Percentiles rank a stretch among this genome's conserved stretches.
These are phyloP conservation scores for Coprinellus aureogranulatus DNA, from an alignment of 768 basidiomycete genomes.

Conservation along the genomic window DNA sequence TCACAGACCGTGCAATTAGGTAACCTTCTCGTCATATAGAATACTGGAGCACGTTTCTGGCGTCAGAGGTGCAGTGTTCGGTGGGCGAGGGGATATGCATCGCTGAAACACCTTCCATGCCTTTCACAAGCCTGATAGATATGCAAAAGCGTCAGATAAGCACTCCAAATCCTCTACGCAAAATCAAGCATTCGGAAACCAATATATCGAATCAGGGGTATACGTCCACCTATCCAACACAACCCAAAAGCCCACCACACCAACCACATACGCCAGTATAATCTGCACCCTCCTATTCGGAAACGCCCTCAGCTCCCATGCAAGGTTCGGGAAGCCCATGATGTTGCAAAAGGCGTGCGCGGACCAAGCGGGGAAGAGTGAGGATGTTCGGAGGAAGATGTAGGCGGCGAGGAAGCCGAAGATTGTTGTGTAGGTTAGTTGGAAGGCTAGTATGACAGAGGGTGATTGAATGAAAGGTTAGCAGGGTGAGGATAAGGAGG, in stretches of 20 bases:
- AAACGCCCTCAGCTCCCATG: conserved; percentile 51
- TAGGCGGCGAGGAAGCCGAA: conserved; percentile 89
- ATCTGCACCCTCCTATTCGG: conserved; percentile 59
- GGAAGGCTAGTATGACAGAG: no score
- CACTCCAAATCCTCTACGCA: not conserved
- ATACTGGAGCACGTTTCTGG: no score
- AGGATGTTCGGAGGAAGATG: conserved; percentile 83
- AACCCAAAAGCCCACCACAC: conserved; percentile 56
- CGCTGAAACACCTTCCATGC: no score
- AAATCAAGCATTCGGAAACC: conserved; percentile 8
- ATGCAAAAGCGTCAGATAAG: no score
- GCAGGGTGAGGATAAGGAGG: not conserved
- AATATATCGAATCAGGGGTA: conserved; percentile 20
- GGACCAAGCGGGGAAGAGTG: conserved; percentile 70
- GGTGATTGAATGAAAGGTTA: not conserved
- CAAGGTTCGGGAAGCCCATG: conserved; percentile 83
- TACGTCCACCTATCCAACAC: conserved; percentile 36
- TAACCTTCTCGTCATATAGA: no score
- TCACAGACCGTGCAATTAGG: no score
- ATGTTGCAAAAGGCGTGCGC: conserved; percentile 92
- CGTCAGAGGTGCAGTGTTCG: no score
- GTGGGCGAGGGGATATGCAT: no score
- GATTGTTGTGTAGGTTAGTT: conserved; percentile 85
- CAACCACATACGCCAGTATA: conserved; percentile 50
- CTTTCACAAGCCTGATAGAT: no score